These are phyloP conservation scores for Penicillium atrosanguineum DNA, from an alignment of 495 filamentous ascomycete species.

Conservation along the genomic window DNA sequence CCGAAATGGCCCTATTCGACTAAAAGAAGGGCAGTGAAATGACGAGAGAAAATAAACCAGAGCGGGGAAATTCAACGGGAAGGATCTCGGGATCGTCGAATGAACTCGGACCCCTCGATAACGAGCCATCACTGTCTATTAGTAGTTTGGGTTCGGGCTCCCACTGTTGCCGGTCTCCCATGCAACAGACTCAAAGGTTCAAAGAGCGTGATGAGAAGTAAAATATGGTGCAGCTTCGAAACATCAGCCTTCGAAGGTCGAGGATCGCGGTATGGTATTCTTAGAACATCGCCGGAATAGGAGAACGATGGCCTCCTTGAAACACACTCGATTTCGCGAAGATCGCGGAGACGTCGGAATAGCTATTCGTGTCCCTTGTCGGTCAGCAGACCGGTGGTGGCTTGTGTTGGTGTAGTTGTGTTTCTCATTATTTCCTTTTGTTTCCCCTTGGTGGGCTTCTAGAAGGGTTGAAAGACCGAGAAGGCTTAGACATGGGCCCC, in stretches of 20 bases:
- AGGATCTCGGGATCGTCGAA: not conserved
- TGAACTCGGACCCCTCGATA: not conserved
- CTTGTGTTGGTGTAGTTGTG: not conserved
- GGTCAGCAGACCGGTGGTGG: conserved; percentile 11
- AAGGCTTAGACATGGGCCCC: not conserved
- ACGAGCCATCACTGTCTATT: not conserved
- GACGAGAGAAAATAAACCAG: not conserved
- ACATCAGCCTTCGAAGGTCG: not conserved
- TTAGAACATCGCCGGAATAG: conserved; percentile 10
- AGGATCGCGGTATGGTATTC: conserved; percentile 1
- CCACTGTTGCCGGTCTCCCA: not conserved
- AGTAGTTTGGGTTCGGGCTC: not conserved
- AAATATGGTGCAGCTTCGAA: conserved; percentile 4
- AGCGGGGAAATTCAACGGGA: not conserved
- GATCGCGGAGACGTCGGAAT: conserved; percentile 5
- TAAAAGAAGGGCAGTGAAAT: too few relatives aligned
- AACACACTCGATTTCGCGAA: conserved; percentile 9
- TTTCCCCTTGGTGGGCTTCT: not conserved
- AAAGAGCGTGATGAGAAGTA: not conserved
- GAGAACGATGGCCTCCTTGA: conserved; percentile 7
- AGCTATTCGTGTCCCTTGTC: not conserved
- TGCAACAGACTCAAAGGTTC: not conserved
- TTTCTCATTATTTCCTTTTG: not conserved
- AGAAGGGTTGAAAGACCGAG: conserved; percentile 6
- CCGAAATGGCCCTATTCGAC: too few relatives aligned